phyloP scores from a whole-genome alignment of 2,329 filamentous ascomycete genomes.

The Diaporthe eres region DNA sequence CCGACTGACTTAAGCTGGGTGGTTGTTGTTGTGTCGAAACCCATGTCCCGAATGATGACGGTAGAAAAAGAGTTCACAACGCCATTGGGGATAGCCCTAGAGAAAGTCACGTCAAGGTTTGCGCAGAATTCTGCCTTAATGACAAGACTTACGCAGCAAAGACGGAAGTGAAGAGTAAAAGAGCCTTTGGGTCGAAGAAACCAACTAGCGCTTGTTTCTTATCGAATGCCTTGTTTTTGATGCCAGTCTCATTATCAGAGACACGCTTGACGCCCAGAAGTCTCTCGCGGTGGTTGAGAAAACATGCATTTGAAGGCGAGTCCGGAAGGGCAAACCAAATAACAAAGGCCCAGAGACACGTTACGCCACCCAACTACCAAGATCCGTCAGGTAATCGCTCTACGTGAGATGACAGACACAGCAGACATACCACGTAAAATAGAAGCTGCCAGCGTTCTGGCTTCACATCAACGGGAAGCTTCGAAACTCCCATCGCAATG shows the following conservation, averaged over 20 bases:
- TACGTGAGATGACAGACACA: fast-evolving
- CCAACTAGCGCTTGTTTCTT: not conserved
- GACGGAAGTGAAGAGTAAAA: not conserved
- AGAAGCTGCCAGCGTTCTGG: not conserved
- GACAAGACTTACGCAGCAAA: not conserved
- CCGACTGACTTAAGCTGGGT: constrained; percentile 54
- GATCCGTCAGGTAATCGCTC: too few species aligned
- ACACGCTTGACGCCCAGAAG: not conserved
- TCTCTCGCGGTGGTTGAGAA: not conserved
- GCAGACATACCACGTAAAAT: not conserved
- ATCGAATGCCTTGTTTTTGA: not conserved
- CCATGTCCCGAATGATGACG: constrained; percentile 43
- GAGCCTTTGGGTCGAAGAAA: not conserved
- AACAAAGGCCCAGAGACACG: not conserved
- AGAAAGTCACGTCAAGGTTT: too few species aligned
- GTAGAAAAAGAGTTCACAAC: not conserved
- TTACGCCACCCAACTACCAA: not conserved
- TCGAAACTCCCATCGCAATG: not conserved
- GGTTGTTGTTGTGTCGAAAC: constrained; percentile 52
- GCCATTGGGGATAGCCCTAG: not conserved
- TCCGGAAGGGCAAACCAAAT: not conserved
- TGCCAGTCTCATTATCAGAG: not conserved
- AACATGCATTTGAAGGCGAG: not conserved
- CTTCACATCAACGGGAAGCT: not conserved
- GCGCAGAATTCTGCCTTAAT: fast-evolving